Evolutionary conservation across 2,329 filamentous ascomycete species (phyloP), one percentile per base, ranked within the genome.

Genomic region (Laburnicola sp.): DNA sequence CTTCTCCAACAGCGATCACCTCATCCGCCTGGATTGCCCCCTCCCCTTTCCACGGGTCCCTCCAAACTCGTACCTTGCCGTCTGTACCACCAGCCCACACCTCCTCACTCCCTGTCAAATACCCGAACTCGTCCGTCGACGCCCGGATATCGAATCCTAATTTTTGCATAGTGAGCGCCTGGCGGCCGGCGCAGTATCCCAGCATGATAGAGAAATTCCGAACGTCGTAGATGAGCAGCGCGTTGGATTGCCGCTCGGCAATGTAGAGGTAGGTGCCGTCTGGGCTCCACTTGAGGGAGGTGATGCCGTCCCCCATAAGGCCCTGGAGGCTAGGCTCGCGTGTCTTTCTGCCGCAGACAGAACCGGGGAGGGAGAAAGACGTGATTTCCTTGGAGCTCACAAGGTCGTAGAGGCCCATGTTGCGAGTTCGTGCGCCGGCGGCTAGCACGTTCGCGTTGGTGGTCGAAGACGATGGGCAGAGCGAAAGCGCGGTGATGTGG

Each of bases 71-170:
- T 48, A 82, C 73, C 16, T 59, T 60, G 0, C 84, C 84, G 71
- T 86, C 83, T 1, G 68, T 76, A 0, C 82, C 83, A 7, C 84
- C 84, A 39, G 73, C 77, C 82, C 82, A 86, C 21, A 86, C 68
- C 59, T 85, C 81, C 58, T 79, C 75, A 6, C 74, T 70, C 1
- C 49, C 21, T 0, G 40, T 48, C 21, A 60, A 51, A 1, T 51
- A 21, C 23, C 49, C 54, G 31, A 59, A 54, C 8, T 66, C 70
- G 25, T 63, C 61, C 3, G 21, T 68, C 39, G 45, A 69, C 40
- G 54, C 67, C 53, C 74, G 72, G 4, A 86, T 59, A 64, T 85
- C 81, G 26, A 84, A 74, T 2, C 78, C 78, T 50, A 86, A 64
- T n/a, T 78, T 75, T 68, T 86, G 82, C 42, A 80, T 80, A 2